Conservation (phyloP, 2,329 filamentous ascomycete species). For the Rutstroemia sp. region DNA sequence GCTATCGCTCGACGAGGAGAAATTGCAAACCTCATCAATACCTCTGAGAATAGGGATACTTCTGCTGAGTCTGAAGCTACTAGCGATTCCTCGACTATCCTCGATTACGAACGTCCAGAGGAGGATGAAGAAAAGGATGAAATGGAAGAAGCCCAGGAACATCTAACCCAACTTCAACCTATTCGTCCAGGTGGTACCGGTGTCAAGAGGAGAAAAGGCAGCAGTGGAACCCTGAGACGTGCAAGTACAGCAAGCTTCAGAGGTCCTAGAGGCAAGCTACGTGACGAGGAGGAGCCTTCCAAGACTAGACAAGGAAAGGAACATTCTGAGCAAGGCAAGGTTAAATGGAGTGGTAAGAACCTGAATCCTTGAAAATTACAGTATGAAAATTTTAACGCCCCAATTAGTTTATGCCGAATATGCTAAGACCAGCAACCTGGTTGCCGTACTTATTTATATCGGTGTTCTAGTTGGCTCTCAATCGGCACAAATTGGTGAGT, state of each 20-base stretch:
- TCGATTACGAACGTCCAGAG: conserved; percentile 36
- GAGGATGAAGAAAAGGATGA: conserved; percentile 51
- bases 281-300: conserved; percentile 70
- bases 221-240: conserved; percentile 74
- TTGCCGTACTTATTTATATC: conserved; percentile 76
- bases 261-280: conserved; percentile 74
- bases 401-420: conserved; percentile 76
- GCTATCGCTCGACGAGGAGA: conserved; percentile 91
- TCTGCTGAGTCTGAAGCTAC: conserved; percentile 33
- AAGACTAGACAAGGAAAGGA: conserved; percentile 86
- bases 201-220: conserved; percentile 55
- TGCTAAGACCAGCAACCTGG: conserved; percentile 85
- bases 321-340: conserved; percentile 86
- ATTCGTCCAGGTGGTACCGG: conserved; percentile 51
- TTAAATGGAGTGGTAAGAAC: conserved; percentile 69
- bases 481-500: conserved; percentile 67
- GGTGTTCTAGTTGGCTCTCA: conserved; percentile 72
- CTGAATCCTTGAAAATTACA: background rate
- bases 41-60: conserved; percentile 54
- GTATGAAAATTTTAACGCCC: background rate
- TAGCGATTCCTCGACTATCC: conserved; percentile 52
- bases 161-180: conserved; percentile 65
- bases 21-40: conserved; percentile 75
- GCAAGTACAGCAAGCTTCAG: conserved; percentile 89
- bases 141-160: conserved; percentile 72